phyloP scores from a whole-genome alignment of 345 rosid genomes.

The Citrus maxima region DNA sequence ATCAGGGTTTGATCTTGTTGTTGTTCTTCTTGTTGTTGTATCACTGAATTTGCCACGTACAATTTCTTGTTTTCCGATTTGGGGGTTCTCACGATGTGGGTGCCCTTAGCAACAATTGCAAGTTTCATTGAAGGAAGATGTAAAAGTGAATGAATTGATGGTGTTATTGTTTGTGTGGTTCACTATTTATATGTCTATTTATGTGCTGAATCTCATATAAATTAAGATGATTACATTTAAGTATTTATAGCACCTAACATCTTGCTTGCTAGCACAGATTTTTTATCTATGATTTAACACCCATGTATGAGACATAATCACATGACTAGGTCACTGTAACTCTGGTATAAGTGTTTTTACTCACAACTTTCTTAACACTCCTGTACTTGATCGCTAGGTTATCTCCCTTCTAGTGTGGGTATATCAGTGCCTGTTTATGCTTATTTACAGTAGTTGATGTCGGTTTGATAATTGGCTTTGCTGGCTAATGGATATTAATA shows the following conservation, averaged over 20 bases:
- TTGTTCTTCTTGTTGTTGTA: conserved; percentile 7
- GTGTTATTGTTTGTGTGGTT: neutral
- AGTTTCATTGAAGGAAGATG: neutral
- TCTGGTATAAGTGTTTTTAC: neutral
- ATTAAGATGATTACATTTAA: neutral
- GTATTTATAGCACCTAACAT: neutral
- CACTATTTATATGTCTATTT: neutral
- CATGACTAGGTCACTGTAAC: neutral
- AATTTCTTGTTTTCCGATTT: neutral
- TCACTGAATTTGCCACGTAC: neutral
- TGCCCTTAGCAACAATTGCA: neutral
- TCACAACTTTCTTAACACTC: neutral
- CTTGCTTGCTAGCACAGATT: neutral
- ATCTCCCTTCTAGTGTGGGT: neutral
- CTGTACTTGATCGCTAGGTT: neutral
- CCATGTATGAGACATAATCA: neutral
- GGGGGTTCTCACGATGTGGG: neutral
- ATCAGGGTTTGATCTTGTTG: neutral
- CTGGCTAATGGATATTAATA: neutral
- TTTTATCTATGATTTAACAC: neutral
- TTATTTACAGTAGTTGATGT: neutral
- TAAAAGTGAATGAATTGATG: neutral
- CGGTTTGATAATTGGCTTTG: neutral
- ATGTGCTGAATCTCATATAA: neutral
- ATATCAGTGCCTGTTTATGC: neutral